phyloP scores from a whole-genome alignment of 2,329 filamentous ascomycete species.

The Phialemonium atrogriseum region DNA sequence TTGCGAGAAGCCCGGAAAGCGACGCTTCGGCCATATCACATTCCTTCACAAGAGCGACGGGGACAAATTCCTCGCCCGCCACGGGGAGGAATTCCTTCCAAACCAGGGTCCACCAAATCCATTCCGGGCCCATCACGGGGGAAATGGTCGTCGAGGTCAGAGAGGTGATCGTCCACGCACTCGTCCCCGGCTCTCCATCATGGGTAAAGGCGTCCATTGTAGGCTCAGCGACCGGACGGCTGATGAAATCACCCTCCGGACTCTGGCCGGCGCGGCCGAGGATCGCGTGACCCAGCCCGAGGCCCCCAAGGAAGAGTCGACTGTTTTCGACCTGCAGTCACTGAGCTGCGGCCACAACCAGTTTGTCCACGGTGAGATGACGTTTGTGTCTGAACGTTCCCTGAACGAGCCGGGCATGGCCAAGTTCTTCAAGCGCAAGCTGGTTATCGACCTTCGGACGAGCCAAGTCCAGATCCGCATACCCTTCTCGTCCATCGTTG shows the following conservation, averaged over 20 bases:
- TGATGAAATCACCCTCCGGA: constrained; percentile 10
- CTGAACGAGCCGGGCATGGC: constrained; percentile 24
- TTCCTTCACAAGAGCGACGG: constrained; percentile 34
- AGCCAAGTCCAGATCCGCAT: constrained; percentile 34
- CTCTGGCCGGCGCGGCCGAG: constrained; percentile 11
- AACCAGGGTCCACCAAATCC: no score
- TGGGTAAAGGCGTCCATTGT: constrained; percentile 21
- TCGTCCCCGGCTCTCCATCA: constrained; percentile 18
- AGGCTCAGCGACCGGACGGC: constrained; percentile 9
- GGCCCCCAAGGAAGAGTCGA: constrained; percentile 1
- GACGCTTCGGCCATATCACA: constrained; percentile 27
- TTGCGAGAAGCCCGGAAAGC: constrained; percentile 31
- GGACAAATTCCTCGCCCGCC: constrained; percentile 28
- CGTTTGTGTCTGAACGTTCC: constrained; percentile 33
- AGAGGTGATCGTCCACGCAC: constrained; percentile 5
- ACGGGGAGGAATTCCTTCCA: constrained; percentile 14
- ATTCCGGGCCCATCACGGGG: no score
- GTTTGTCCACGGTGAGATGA: constrained; percentile 26
- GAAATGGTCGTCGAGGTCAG: no score
- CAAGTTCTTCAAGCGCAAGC: constrained; percentile 32
- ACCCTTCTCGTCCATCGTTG: constrained; percentile 37
- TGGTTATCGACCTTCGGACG: constrained; percentile 29
- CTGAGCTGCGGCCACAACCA: constrained; percentile 36
- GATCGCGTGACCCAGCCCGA: constrained; percentile 6
- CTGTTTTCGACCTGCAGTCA: constrained; percentile 6